Percentiles rank a stretch among this genome's conserved stretches.
Evolutionary conservation across 73 alveolate species (phyloP).

Genomic region (Diophrys sp.): DNA sequence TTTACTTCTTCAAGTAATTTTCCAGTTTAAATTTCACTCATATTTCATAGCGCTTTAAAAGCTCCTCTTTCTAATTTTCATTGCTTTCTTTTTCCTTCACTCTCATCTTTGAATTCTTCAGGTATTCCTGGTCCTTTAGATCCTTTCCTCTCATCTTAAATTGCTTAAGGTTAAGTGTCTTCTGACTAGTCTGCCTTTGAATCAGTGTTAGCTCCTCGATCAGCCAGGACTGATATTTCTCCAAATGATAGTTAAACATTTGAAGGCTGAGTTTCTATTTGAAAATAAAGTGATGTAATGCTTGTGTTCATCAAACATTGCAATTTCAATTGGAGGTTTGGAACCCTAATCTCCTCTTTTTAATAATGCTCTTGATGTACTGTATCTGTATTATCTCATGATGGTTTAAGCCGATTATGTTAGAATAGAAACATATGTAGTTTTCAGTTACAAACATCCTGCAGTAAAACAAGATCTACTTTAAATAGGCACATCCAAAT

Average conservation of each 20-base stretch:
- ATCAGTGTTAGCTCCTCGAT: constrained; percentile 1
- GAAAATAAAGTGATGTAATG: constrained; percentile 44
- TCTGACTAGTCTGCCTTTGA: constrained; percentile 40
- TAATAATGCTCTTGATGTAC: constrained; percentile 60
- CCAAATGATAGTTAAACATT: constrained; percentile 53
- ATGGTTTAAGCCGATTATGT: constrained; percentile 60
- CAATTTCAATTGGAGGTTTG: constrained; percentile 35
- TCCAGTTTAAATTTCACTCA: too few relatives aligned
- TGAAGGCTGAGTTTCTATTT: constrained; percentile 39
- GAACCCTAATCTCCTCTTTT: constrained; percentile 43
- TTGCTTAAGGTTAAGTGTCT: constrained; percentile 7
- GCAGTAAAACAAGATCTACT: constrained; percentile 66
- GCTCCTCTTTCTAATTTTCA: too few relatives aligned
- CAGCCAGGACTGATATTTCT: constrained; percentile 47
- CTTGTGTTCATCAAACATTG: constrained; percentile 13
- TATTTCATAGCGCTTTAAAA: too few relatives aligned
- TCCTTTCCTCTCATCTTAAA: constrained; percentile 3
- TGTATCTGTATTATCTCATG: constrained; percentile 58
- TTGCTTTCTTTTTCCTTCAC: background rate
- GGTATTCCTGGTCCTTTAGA: too few relatives aligned
- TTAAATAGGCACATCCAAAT: constrained; percentile 70
- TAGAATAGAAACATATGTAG: constrained; percentile 74
- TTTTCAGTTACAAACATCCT: constrained; percentile 80
- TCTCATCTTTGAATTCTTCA: too few relatives aligned
- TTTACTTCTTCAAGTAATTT: too few relatives aligned